Evolutionary conservation across 768 basidiomycete genomes (phyloP).

Genomic region (Asterophora lycoperdoides): DNA sequence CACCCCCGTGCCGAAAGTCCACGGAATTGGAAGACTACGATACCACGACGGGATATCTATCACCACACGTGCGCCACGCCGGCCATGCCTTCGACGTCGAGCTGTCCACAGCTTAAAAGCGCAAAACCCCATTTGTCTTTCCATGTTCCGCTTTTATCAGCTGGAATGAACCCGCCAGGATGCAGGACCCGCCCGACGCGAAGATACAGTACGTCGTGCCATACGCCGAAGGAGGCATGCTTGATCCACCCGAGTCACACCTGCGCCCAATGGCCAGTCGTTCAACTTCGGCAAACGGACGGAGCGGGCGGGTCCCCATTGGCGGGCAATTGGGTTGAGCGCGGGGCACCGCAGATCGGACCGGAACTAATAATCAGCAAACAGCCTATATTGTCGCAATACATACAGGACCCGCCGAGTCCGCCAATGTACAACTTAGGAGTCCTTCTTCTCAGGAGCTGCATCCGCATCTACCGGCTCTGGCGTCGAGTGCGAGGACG

Average conservation of each 20-base stretch:
- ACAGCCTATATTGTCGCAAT: slow-evolving; percentile 13
- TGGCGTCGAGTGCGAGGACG: slow-evolving; percentile 7
- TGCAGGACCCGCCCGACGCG: no score
- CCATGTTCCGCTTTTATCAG: not conserved
- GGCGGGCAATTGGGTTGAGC: not conserved
- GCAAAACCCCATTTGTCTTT: not conserved
- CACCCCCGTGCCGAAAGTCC: no score
- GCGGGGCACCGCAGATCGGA: not conserved
- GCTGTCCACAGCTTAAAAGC: not conserved
- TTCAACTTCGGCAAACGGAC: not conserved
- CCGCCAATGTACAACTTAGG: slow-evolving; percentile 1
- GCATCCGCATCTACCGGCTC: slow-evolving; percentile 8
- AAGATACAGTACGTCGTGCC: no score
- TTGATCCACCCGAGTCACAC: not conserved
- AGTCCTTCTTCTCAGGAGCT: slow-evolving; percentile 16
- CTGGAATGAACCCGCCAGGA: no score
- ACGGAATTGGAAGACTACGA: no score
- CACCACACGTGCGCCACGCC: no score
- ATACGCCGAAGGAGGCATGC: no score
- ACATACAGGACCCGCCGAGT: slow-evolving; percentile 12
- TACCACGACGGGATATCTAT: no score
- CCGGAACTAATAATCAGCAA: slow-evolving; percentile 6
- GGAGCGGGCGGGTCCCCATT: not conserved
- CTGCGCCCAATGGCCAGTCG: not conserved
- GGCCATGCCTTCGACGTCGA: not conserved